Conservation (phyloP, 257 asterid genomes). For the Mentha longifolia region DNA sequence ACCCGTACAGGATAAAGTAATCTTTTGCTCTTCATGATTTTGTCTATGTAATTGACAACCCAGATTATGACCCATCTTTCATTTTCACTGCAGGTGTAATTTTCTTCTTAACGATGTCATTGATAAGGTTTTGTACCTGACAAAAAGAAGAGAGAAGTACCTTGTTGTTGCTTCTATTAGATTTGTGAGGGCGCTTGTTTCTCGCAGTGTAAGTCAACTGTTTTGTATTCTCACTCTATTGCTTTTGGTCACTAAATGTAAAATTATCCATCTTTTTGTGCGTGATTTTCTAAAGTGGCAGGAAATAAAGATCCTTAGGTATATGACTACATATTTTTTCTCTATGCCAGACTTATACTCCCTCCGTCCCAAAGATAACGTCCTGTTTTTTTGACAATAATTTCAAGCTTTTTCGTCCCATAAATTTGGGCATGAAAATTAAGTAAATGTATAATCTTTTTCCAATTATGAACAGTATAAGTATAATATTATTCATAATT, state of each 20-base stretch:
- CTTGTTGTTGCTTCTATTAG: conserved; percentile 93
- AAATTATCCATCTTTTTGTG: neutral
- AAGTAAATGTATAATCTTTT: too few species aligned
- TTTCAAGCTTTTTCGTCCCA: too few species aligned
- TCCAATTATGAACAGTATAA: too few species aligned
- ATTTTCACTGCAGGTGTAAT: conserved; percentile 67
- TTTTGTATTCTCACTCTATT: conserved; percentile 19
- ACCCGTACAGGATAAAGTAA: conserved; percentile 93
- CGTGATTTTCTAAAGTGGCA: conserved; percentile 9
- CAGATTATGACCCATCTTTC: conserved; percentile 11
- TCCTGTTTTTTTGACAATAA: too few species aligned
- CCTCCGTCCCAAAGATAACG: too few species aligned
- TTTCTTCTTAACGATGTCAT: conserved; percentile 85
- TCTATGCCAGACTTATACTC: neutral
- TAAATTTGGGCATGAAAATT: too few species aligned
- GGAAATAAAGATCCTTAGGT: conserved; percentile 7
- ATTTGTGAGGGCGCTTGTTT: conserved; percentile 80
- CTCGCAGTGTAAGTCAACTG: conserved; percentile 81
- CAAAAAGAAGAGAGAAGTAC: conserved; percentile 86
- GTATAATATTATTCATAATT: too few species aligned
- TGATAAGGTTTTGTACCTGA: conserved; percentile 82
- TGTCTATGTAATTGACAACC: conserved; percentile 9
- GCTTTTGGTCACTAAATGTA: conserved; percentile 2
- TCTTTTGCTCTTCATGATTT: conserved; percentile 29
- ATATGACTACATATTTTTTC: conserved; percentile 12